Evolutionary conservation across 2,329 filamentous ascomycete genomes (phyloP).

Genomic region (Emericellopsis atlantica): DNA sequence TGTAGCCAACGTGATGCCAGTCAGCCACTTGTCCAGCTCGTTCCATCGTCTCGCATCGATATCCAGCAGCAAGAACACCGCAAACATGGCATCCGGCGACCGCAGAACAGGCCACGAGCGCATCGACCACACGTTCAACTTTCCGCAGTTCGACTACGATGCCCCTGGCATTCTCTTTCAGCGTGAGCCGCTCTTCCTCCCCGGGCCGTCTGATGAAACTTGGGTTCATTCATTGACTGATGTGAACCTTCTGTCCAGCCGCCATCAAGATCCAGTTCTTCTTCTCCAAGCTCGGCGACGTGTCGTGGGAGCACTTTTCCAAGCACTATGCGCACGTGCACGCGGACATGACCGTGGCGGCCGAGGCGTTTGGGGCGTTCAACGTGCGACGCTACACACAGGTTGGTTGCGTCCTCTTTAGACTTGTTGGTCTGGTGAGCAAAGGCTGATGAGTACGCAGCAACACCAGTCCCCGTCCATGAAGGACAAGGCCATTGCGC

Average conservation of each 20-base stretch:
- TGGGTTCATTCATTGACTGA: background rate
- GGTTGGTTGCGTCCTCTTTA: background rate
- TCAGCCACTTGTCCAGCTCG: too few relatives aligned
- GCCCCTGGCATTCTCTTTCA: slow-evolving; percentile 5
- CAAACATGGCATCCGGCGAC: background rate
- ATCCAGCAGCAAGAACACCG: background rate
- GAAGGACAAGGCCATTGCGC: slow-evolving; percentile 3
- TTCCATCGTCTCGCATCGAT: too few relatives aligned
- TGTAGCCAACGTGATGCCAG: too few relatives aligned
- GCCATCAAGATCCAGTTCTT: slow-evolving; percentile 8
- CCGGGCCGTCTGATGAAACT: background rate
- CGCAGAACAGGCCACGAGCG: slow-evolving; percentile 3
- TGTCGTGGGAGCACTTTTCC: slow-evolving; percentile 8
- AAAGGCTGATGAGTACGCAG: slow-evolving; percentile 1
- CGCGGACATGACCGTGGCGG: slow-evolving; percentile 7
- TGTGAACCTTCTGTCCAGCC: slow-evolving; percentile 1
- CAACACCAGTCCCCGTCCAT: slow-evolving; percentile 8
- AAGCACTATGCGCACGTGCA: slow-evolving; percentile 8
- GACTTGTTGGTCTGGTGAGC: background rate
- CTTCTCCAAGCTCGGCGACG: slow-evolving; percentile 6
- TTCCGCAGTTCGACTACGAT: slow-evolving; percentile 6
- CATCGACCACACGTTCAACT: slow-evolving; percentile 7
- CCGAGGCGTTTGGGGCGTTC: slow-evolving; percentile 6
- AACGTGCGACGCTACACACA: slow-evolving; percentile 6
- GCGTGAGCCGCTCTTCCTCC: slow-evolving; percentile 2